Evolutionary conservation across 192 early-diverging fungal species (phyloP).

Genomic region (Coemansia sp.): DNA sequence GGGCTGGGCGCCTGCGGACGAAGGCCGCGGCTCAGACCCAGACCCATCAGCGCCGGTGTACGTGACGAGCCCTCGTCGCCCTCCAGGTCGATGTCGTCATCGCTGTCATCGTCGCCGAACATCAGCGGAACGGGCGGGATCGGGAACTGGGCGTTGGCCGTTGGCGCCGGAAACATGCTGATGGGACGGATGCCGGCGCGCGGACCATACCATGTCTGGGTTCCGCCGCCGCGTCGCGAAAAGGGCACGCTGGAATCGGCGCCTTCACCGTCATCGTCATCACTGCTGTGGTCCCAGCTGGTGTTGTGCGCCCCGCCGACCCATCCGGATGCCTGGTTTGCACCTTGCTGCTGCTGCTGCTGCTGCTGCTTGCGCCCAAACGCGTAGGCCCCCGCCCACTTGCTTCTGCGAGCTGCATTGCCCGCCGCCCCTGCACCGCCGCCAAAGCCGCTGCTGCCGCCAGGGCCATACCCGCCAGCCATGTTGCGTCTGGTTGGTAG

Average conservation of each 20-base stretch:
- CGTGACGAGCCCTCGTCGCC: constrained; percentile 61
- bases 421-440: background rate
- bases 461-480: background rate
- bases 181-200: constrained; percentile 34
- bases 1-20: constrained; percentile 19
- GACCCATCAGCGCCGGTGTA: constrained; percentile 33
- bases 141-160: constrained; percentile 16
- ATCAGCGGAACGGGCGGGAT: constrained; percentile 50
- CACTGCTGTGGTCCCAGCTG: constrained; percentile 49
- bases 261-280: constrained; percentile 24
- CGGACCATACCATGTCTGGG: constrained; percentile 51
- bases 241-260: constrained; percentile 17
- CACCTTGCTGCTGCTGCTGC: constrained; percentile 4
- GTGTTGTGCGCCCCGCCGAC: constrained; percentile 24
- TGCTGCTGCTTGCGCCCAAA: constrained; percentile 9
- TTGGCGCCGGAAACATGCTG: constrained; percentile 44
- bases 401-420: constrained; percentile 23
- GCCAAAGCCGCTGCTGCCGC: background rate
- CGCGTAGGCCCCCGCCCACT: constrained; percentile 39
- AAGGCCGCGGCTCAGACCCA: constrained; percentile 15
- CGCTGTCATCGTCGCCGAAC: constrained; percentile 58
- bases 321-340: constrained; percentile 30
- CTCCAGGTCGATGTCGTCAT: constrained; percentile 65
- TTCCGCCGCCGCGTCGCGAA: constrained; percentile 24
- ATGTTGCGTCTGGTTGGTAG: constrained; percentile 35